phyloP scores from a whole-genome alignment of 140 eudicot genomes.

The Ambrosia hybrid region DNA sequence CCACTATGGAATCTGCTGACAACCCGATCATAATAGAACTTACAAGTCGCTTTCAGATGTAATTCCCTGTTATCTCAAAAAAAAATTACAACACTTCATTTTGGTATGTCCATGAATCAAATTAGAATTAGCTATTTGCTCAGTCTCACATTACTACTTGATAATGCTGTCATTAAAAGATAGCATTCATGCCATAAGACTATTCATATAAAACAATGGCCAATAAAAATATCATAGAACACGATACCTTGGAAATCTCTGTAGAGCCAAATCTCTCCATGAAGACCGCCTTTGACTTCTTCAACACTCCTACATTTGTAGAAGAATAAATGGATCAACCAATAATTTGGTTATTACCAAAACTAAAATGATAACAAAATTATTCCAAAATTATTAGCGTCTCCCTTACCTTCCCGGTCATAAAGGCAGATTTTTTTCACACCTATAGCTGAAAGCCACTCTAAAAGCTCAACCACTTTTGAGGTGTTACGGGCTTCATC shows the following conservation, averaged over 20 bases:
- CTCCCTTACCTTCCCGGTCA: conserved; percentile 74
- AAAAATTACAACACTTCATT: too few species aligned
- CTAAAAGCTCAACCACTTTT: conserved; percentile 63
- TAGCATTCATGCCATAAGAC: too few species aligned
- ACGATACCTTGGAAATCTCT: conserved; percentile 10
- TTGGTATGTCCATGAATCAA: too few species aligned
- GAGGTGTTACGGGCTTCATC: conserved; percentile 74
- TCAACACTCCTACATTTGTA: conserved; percentile 69
- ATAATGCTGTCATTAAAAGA: too few species aligned
- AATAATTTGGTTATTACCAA: neutral
- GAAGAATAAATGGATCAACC: conserved; percentile 12
- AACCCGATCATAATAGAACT: too few species aligned
- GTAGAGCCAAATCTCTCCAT: conserved; percentile 37
- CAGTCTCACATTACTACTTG: too few species aligned
- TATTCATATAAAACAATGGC: too few species aligned
- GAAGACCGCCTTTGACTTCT: conserved; percentile 66
- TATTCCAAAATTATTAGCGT: neutral
- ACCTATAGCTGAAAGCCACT: conserved; percentile 72
- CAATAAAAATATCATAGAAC: too few species aligned
- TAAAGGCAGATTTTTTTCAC: conserved; percentile 76
- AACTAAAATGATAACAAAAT: neutral
- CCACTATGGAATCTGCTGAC: too few species aligned
- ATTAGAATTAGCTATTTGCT: too few species aligned
- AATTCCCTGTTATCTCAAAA: too few species aligned
- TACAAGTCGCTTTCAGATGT: too few species aligned